Evolutionary conservation across 2,329 filamentous ascomycete species (phyloP), one percentile per base, ranked within the genome.

Genomic region (Arthrinium phaeospermum): DNA sequence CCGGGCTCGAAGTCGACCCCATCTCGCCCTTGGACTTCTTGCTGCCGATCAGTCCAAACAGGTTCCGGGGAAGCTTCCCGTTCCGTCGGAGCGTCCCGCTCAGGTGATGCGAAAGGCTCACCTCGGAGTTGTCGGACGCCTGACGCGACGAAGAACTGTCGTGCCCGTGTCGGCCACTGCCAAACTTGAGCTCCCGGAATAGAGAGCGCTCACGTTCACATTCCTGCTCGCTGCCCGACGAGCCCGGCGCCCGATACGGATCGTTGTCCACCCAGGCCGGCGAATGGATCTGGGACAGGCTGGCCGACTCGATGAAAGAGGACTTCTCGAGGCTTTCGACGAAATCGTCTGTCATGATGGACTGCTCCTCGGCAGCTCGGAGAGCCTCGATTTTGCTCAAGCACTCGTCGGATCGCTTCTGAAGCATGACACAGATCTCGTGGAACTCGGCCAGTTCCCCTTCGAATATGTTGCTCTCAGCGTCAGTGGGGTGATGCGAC

Each of bases 361-460:
- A 81, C 7, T 78, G 79, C 24, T 76, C 77, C 19, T 86, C 85
- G 19, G 79, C 80, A 27, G 79, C 80, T 4, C 86, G 86, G 10
- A 84, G 78, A 3, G 80, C 78, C 71, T 90, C 86, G 5, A 89
- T 82, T 70, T 84, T 85, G 19, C 84, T 83, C 57, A 88, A 83
- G 74, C 88, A 90, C 3, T 84, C 82, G 57, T 88, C 84, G 1
- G 88, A 84, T 8, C 87, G 86, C 71, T 80, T 81, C 72, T 91
- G 87, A 4, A 91, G 81, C 3, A 79, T 79, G 53, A 84, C 74
- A 75, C 88, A 91, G n/a, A 86, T 76, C 1, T 81, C 81, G 75
- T 90, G 86, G 75, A 91, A 91, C 27, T 85, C 79, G 45, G 86
- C 81, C 1, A 91, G 81, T 51, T 90, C 88, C 47, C 87, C 86